phyloP scores from a whole-genome alignment of 1,284 basidiomycete genomes.

The Tetrapyrgos nigripes region DNA sequence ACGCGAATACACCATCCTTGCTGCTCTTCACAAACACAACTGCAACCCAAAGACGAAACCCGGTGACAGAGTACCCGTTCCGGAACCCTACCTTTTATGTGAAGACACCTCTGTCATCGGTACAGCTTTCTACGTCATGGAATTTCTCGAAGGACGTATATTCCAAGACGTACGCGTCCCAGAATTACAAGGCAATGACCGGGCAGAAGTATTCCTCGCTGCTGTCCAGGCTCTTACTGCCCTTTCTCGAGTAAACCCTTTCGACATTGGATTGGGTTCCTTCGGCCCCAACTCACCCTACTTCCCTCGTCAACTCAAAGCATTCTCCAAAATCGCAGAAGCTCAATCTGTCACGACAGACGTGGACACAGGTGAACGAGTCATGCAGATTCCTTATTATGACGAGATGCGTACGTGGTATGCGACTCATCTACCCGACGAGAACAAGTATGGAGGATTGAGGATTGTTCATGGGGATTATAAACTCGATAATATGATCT shows the following conservation, averaged over 20 bases:
- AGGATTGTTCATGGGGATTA: conserved; percentile 96
- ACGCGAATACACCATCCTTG: conserved; percentile 86
- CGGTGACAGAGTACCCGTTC: conserved; percentile 78
- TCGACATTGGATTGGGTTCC: conserved; percentile 70
- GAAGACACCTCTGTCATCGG: conserved; percentile 82
- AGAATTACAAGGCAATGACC: conserved; percentile 63
- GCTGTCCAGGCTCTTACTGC: conserved; percentile 70
- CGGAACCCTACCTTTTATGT: conserved; percentile 85
- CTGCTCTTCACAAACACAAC: conserved; percentile 80
- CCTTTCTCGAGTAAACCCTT: conserved; percentile 77
- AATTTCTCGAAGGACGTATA: conserved; percentile 91
- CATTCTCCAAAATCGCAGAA: conserved; percentile 75
- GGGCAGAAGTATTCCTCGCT: conserved; percentile 77
- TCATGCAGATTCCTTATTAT: conserved; percentile 76
- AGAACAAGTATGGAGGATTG: conserved; percentile 66
- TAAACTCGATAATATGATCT: conserved; percentile 96
- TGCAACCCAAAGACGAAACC: conserved; percentile 54
- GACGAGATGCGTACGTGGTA: conserved; percentile 84
- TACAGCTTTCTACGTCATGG: conserved; percentile 95
- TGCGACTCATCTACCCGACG: conserved; percentile 72
- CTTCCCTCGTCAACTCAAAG: conserved; percentile 93
- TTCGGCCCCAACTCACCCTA: conserved; percentile 86
- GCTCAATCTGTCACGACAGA: conserved; percentile 74
- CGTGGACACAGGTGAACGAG: conserved; percentile 62
- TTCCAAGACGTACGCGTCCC: conserved; percentile 88